Conservation (phyloP, 2,329 filamentous ascomycete genomes). For the Claviceps sp. region DNA sequence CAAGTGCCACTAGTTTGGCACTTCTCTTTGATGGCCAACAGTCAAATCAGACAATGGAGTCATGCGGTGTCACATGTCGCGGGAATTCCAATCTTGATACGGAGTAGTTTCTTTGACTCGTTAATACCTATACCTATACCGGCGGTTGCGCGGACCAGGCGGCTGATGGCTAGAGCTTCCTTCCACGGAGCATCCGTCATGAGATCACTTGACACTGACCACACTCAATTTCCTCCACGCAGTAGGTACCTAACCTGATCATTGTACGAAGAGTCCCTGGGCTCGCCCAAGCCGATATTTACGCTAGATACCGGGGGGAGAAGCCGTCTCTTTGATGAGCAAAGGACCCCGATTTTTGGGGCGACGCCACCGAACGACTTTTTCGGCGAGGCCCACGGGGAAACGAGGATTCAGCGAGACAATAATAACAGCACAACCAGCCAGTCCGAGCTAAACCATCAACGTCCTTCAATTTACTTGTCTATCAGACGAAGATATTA, state of each 20-base stretch:
- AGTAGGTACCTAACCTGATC: background rate
- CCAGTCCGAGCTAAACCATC: background rate
- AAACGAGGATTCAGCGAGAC: background rate
- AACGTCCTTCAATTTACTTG: background rate
- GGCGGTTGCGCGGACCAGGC: background rate
- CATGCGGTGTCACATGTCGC: background rate
- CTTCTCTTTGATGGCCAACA: background rate
- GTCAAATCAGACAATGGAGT: background rate
- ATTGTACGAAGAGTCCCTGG: background rate
- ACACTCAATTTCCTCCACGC: background rate
- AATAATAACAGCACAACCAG: background rate
- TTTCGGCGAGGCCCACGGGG: background rate
- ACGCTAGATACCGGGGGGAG: background rate
- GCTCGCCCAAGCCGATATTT: background rate
- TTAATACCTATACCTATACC: background rate
- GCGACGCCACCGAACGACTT: background rate
- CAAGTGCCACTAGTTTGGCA: background rate
- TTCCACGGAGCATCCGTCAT: background rate
- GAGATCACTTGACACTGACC: conserved; percentile 3
- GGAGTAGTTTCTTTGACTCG: background rate
- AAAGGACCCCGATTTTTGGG: background rate
- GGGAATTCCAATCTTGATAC: background rate
- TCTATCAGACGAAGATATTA: background rate
- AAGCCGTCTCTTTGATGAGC: background rate
- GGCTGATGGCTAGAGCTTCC: no score